phyloP scores from a whole-genome alignment of 2,329 filamentous ascomycete genomes.

The Epichloe festucae region DNA sequence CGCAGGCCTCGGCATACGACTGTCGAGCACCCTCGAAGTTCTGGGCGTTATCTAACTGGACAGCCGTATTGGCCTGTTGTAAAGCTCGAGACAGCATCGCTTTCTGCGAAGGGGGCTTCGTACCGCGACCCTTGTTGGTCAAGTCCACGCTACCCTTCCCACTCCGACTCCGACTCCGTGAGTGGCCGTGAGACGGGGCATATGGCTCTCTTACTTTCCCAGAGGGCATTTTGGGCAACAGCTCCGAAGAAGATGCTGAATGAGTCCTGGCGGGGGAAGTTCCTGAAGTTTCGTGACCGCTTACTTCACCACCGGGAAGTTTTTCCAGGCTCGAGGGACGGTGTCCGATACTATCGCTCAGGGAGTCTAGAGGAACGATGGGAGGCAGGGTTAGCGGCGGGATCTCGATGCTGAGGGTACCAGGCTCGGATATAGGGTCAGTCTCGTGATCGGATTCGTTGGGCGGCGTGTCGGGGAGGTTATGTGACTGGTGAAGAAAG shows the following conservation, averaged over 20 bases:
- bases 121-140: slow-evolving; percentile 14
- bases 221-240: slow-evolving; percentile 16
- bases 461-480: slow-evolving; percentile 4
- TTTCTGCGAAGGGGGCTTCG: slow-evolving; percentile 64
- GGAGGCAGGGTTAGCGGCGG: slow-evolving; percentile 11
- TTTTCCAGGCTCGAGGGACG: slow-evolving; percentile 4
- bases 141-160: slow-evolving; percentile 21
- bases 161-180: slow-evolving; percentile 19
- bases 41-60: slow-evolving; percentile 88
- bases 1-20: slow-evolving; percentile 84
- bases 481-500: not conserved
- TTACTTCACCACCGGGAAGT: slow-evolving; percentile 5
- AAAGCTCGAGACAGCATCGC: slow-evolving; percentile 92
- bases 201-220: slow-evolving; percentile 18
- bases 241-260: slow-evolving; percentile 1
- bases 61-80: slow-evolving; percentile 90
- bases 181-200: slow-evolving; percentile 16
- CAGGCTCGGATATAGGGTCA: not conserved
- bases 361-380: slow-evolving; percentile 13
- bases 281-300: slow-evolving; percentile 7
- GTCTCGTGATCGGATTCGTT: slow-evolving; percentile 2
- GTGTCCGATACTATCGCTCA: slow-evolving; percentile 7
- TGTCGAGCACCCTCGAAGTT: slow-evolving; percentile 86
- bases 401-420: not conserved
- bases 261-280: slow-evolving; percentile 8